These are phyloP conservation scores for Sporisorium graminicola DNA, from an alignment of 1,284 basidiomycete genomes.

Conservation along the genomic window DNA sequence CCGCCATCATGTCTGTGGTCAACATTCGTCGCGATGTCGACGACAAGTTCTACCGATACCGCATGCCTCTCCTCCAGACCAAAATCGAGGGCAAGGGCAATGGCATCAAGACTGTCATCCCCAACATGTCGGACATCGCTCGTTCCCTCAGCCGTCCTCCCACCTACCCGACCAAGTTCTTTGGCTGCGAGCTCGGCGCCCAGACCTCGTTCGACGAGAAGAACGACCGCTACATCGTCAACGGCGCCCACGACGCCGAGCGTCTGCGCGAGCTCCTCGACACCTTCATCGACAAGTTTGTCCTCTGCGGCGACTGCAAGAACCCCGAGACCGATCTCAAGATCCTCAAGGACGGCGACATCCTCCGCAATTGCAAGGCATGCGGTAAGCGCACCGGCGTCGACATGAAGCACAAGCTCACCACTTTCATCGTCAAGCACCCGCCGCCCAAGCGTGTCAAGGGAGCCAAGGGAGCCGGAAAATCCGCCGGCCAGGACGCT, in stretches of 20 bases:
- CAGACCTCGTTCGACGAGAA: constrained; percentile 97
- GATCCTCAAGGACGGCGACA: constrained; percentile 85
- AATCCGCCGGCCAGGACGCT: constrained; percentile 75
- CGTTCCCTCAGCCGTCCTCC: constrained; percentile 94
- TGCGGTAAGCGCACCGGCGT: constrained; percentile 91
- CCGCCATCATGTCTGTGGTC: constrained; percentile 76
- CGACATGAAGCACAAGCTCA: constrained; percentile 97
- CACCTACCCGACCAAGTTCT: constrained; percentile 98
- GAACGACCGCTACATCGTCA: constrained; percentile 98
- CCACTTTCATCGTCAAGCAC: constrained; percentile 97
- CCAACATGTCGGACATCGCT: constrained; percentile 97
- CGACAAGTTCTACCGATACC: constrained; percentile 74
- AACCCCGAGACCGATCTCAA: constrained; percentile 98
- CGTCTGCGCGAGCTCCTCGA: constrained; percentile 96
- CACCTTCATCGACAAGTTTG: constrained; percentile 93
- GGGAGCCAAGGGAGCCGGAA: constrained; percentile 68
- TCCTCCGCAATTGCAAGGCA: constrained; percentile 97
- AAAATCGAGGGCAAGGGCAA: constrained; percentile 99
- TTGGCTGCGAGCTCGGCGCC: constrained; percentile 97
- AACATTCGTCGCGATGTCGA: constrained; percentile 99
- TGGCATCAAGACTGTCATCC: constrained; percentile 88
- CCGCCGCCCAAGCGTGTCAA: constrained; percentile 79
- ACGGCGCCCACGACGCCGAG: constrained; percentile 92
- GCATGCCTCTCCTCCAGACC: constrained; percentile 93
- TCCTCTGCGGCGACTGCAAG: constrained; percentile 97